Conservation (phyloP, 371 early-diverging fungal species). For the Conidiobolus incongruus region DNA sequence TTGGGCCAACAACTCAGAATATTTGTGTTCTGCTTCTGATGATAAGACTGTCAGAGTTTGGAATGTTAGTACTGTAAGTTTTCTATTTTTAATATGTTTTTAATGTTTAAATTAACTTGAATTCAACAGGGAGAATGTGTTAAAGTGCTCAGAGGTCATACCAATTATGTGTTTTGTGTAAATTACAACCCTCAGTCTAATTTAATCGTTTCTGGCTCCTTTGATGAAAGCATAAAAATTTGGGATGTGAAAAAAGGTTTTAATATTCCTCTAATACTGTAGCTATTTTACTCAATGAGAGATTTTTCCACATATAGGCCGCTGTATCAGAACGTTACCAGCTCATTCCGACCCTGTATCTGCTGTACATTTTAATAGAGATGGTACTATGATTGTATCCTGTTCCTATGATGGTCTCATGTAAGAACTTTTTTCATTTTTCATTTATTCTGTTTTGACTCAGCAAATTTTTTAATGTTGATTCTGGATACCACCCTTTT, state of each 20-base stretch:
- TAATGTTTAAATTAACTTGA: neutral
- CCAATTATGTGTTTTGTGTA: slow-evolving; percentile 91
- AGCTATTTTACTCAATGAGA: no score
- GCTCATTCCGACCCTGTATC: slow-evolving; percentile 95
- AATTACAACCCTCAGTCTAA: slow-evolving; percentile 86
- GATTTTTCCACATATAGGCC: slow-evolving; percentile 19
- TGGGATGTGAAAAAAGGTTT: slow-evolving; percentile 88
- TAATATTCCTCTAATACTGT: neutral
- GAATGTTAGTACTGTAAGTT: slow-evolving; percentile 40
- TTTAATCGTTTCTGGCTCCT: slow-evolving; percentile 89
- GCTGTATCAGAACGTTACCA: slow-evolving; percentile 71
- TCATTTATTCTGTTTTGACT: no score
- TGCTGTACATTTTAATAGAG: slow-evolving; percentile 86
- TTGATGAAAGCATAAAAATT: slow-evolving; percentile 89
- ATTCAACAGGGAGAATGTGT: slow-evolving; percentile 32
- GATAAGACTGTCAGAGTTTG: slow-evolving; percentile 87
- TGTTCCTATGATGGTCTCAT: slow-evolving; percentile 88
- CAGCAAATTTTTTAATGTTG: no score
- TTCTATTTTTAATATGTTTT: neutral
- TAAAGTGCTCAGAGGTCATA: slow-evolving; percentile 72
- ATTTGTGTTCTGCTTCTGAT: slow-evolving; percentile 80
- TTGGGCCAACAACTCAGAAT: slow-evolving; percentile 80
- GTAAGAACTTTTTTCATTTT: slow-evolving; percentile 27
- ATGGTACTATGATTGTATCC: slow-evolving; percentile 89
- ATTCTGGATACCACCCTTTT: no score